phyloP scores from a whole-genome alignment of 164 flowering plant species.

The Vitis riparia region DNA sequence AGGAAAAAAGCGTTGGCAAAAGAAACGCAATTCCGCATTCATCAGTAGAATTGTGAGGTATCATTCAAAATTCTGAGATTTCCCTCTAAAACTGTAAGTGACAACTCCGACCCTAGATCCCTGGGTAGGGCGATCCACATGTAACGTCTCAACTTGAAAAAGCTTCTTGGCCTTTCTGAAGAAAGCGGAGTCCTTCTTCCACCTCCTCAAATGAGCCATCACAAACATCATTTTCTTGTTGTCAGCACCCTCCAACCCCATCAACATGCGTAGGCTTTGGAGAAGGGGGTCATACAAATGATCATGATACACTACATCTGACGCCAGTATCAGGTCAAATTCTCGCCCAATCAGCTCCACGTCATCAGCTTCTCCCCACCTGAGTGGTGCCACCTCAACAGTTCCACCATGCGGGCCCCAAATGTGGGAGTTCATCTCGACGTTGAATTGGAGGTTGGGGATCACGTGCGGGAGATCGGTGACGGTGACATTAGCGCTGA shows the following conservation, averaged over 20 bases:
- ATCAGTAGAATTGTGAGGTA: no score
- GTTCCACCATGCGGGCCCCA: constrained; percentile 39
- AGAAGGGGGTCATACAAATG: constrained; percentile 80
- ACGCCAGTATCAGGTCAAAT: constrained; percentile 54
- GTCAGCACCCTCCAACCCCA: constrained; percentile 23
- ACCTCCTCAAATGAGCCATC: constrained; percentile 91
- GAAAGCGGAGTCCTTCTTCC: constrained; percentile 83
- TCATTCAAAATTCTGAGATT: background rate
- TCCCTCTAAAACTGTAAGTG: constrained; percentile 58
- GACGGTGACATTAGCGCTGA: constrained; percentile 64
- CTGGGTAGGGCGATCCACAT: constrained; percentile 42
- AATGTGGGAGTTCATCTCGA: constrained; percentile 38
- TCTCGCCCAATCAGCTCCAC: constrained; percentile 47
- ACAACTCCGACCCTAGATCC: constrained; percentile 72
- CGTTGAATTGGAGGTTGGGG: constrained; percentile 71
- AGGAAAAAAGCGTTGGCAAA: no score
- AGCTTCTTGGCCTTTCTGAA: constrained; percentile 67
- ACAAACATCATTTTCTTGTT: constrained; percentile 38
- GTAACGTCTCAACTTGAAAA: constrained; percentile 49
- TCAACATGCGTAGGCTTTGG: constrained; percentile 48
- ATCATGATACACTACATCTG: constrained; percentile 89
- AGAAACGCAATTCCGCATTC: no score
- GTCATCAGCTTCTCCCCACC: constrained; percentile 72
- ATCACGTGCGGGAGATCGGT: constrained; percentile 88
- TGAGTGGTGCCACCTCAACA: constrained; percentile 50